Conservation (phyloP, 129 eudicot genomes). For the Erigeron canadensis region DNA sequence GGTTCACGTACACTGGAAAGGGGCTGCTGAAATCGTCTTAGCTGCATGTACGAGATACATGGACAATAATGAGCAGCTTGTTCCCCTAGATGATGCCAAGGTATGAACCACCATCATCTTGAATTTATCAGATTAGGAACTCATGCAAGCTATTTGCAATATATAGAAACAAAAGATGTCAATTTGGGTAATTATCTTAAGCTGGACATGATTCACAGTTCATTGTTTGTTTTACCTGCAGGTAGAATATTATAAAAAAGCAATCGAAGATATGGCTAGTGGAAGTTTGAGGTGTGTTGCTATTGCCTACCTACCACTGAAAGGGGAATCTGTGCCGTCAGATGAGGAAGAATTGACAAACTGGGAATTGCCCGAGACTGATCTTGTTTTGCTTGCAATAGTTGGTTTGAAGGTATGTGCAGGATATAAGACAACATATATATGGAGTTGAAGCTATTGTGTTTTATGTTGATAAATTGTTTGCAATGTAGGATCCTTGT, state of each 20-base stretch:
- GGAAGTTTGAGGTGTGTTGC: slow-evolving; percentile 90
- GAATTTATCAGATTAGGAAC: not conserved
- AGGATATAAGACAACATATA: not conserved
- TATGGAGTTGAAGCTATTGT: not conserved
- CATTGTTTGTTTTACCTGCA: slow-evolving; percentile 26
- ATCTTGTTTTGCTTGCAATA: slow-evolving; percentile 78
- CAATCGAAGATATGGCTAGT: slow-evolving; percentile 83
- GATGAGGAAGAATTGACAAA: slow-evolving; percentile 60
- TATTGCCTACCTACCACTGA: slow-evolving; percentile 59
- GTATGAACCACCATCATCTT: slow-evolving; percentile 29
- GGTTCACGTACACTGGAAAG: slow-evolving; percentile 90
- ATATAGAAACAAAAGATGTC: too few relatives aligned
- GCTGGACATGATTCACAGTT: not conserved
- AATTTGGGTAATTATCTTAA: not conserved
- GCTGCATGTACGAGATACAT: slow-evolving; percentile 73
- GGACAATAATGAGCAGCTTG: slow-evolving; percentile 50
- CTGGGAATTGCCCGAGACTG: slow-evolving; percentile 76
- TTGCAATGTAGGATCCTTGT: slow-evolving; percentile 77
- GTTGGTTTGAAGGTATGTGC: slow-evolving; percentile 75
- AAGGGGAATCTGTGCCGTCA: slow-evolving; percentile 55
- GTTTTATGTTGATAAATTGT: not conserved
- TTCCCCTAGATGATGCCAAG: slow-evolving; percentile 58
- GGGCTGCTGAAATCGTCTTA: slow-evolving; percentile 91
- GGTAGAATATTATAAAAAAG: slow-evolving; percentile 50
- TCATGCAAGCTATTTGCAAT: not conserved